These are phyloP conservation scores for Penicillium italicum DNA, from an alignment of 2,329 filamentous ascomycete species.

Conservation along the genomic window DNA sequence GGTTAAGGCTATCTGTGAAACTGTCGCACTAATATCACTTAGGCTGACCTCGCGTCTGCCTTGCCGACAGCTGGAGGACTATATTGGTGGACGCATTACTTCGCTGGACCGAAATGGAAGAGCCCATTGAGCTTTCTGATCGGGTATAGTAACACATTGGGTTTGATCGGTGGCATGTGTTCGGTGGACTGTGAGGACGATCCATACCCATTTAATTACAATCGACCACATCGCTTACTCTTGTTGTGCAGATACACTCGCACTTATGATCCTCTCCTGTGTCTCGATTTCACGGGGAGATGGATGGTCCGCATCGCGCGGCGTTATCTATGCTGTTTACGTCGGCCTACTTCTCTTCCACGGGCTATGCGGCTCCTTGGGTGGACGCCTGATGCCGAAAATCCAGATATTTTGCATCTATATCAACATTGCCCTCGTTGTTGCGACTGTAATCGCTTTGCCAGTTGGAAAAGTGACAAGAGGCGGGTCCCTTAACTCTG, in stretches of 20 bases:
- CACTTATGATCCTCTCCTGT: conserved; percentile 48
- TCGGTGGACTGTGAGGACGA: conserved; percentile 55
- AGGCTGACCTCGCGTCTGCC: conserved; percentile 51
- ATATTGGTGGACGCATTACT: conserved; percentile 61
- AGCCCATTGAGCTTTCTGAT: conserved; percentile 58
- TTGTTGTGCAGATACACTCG: conserved; percentile 25
- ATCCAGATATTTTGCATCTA: conserved; percentile 56
- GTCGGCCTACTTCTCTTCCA: conserved; percentile 53
- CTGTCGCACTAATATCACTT: neutral
- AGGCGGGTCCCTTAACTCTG: conserved; percentile 33
- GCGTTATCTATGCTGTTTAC: conserved; percentile 57
- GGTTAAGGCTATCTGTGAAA: neutral
- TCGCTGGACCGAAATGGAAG: conserved; percentile 52
- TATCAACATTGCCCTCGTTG: conserved; percentile 55
- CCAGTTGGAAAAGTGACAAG: conserved; percentile 47
- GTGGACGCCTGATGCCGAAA: conserved; percentile 57
- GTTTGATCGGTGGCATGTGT: conserved; percentile 58
- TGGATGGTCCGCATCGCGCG: conserved; percentile 54
- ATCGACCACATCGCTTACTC: neutral
- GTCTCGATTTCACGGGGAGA: conserved; percentile 57
- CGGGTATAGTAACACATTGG: conserved; percentile 60
- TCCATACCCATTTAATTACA: neutral
- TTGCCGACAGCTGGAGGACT: conserved; percentile 60
- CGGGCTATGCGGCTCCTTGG: conserved; percentile 51
- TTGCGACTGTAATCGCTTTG: conserved; percentile 56